Base-by-base conservation (phyloP, 805 yeast genomes). In the Priceomyces haplophilus region DNA sequence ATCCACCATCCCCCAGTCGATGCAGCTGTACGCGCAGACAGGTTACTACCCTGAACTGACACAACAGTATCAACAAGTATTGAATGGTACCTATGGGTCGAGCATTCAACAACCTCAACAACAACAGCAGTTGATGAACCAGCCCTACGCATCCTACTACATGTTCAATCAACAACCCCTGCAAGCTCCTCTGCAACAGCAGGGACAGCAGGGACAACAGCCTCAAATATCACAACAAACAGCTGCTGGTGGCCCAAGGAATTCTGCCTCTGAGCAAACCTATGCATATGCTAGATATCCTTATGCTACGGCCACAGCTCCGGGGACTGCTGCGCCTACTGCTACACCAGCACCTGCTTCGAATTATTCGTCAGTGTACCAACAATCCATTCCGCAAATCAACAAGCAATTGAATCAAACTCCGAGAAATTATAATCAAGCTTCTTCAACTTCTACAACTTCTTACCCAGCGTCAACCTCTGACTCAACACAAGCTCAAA, bases 341-440 rank as follows among this genome's bases (percentile, higher is more conserved):
- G 32, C 44, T 37, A 60, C 61, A 12, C 53, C 46, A 25, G 56
- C 54, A 13, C 50, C 52, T 3, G 52, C 57, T 7, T 49, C 54
- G 25, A 52, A 47, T 37, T 54, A 51, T 36, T 48, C 49, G 19
- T 23, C 48, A 10, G 43, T 53, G 49, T 56, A 54, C 39, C 61
- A 51, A 41, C 59, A 49, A 40, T 43, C 53, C 27, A 43, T 53
- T 30, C 59, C 58, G 2, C 54, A 44, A 17, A 16, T 46, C 21
- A 46, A 34, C 33, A 49, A 44, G 34, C 73, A 59, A 47, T 54
- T 54, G 39, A 44, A 54, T 45, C 61, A 56, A 41, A 59, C 54
- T 40, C 62, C 56, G 31, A 64, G 44, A 47, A 61, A 45, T 46
- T 58, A 51, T 34, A 54, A 49, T 38, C 51, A 47, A 33, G 38